A percentile compares a stretch with the other conserved stretches of the same genome.
These are phyloP conservation scores for Chalciporus pseudorubinellus DNA, from an alignment of 768 basidiomycete species.

Conservation along the genomic window DNA sequence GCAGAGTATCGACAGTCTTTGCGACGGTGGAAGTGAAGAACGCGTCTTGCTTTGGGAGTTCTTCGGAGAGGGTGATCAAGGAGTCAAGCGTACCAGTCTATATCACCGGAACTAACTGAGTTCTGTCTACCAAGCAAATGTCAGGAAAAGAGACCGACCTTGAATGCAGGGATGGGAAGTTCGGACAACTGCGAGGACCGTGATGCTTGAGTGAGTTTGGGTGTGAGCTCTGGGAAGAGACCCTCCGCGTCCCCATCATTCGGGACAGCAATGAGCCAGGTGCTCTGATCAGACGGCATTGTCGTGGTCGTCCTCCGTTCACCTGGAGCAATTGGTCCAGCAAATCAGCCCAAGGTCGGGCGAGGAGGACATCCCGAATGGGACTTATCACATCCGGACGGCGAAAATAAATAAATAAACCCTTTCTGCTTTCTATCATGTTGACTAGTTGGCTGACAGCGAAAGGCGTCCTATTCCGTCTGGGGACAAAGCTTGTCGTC, in stretches of 20 bases:
- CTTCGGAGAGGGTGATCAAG: conserved; percentile 86
- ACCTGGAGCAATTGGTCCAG: conserved; percentile 6
- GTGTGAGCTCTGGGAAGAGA: conserved; percentile 58
- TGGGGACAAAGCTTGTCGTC: conserved; percentile 4
- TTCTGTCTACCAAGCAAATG: not conserved
- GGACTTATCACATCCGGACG: conserved; percentile 4
- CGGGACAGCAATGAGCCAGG: conserved; percentile 89
- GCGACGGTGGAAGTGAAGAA: conserved; percentile 86
- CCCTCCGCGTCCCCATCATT: conserved; percentile 83
- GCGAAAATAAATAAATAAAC: conserved; percentile 15
- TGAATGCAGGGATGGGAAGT: conserved; percentile 82
- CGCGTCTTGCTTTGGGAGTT: conserved; percentile 86
- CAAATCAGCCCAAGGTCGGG: not conserved
- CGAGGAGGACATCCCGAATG: conserved; percentile 2
- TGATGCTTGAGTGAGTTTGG: conserved; percentile 60
- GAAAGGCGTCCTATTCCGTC: conserved; percentile 7
- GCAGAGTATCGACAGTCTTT: conserved; percentile 91
- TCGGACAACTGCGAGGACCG: conserved; percentile 55
- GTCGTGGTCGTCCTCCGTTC: conserved; percentile 11
- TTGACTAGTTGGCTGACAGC: conserved; percentile 1
- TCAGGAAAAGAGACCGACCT: conserved; percentile 51
- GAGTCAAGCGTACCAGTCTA: conserved; percentile 94
- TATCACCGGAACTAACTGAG: conserved; percentile 13
- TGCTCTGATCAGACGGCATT: conserved; percentile 96
- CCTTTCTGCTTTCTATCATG: conserved; percentile 1